Percentiles rank a stretch among this genome's conserved stretches.
Evolutionary conservation across 2,329 filamentous ascomycete genomes (phyloP).

Genomic region (Colletotrichum lentis): DNA sequence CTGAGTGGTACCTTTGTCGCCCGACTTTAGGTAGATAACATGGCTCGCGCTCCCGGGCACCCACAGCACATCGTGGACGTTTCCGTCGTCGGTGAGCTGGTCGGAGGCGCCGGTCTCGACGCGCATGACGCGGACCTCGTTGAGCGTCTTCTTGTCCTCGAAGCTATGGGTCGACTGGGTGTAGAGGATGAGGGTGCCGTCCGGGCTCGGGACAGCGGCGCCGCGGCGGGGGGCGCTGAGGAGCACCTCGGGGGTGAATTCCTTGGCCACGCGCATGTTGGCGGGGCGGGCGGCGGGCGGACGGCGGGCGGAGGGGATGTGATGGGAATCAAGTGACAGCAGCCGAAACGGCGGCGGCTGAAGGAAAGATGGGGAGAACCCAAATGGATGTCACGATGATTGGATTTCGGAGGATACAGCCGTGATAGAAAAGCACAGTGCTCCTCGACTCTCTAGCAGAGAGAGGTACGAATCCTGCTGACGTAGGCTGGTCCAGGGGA

Average conservation of each 20-base stretch:
- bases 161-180: conserved; percentile 51
- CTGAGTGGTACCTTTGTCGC: conserved; percentile 45
- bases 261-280: conserved; percentile 39
- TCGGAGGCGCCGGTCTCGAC: conserved; percentile 44
- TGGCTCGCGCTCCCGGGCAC: conserved; percentile 45
- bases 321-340: background rate
- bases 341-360: background rate
- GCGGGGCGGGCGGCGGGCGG: background rate
- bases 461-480: conserved; percentile 31
- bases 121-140: conserved; percentile 48
- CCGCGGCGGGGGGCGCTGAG: conserved; percentile 45
- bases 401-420: background rate
- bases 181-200: conserved; percentile 53
- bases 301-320: background rate
- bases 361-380: background rate
- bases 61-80: conserved; percentile 49
- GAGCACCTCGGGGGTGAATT: conserved; percentile 47
- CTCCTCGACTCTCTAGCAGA: background rate
- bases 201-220: conserved; percentile 51
- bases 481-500: conserved; percentile 23
- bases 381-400: background rate
- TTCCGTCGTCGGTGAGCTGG: conserved; percentile 42
- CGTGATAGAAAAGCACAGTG: background rate
- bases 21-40: conserved; percentile 47
- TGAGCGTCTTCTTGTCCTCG: conserved; percentile 44